Base-by-base conservation (phyloP, 306 rosid species). In the Gastrolobium villosum region DNA sequence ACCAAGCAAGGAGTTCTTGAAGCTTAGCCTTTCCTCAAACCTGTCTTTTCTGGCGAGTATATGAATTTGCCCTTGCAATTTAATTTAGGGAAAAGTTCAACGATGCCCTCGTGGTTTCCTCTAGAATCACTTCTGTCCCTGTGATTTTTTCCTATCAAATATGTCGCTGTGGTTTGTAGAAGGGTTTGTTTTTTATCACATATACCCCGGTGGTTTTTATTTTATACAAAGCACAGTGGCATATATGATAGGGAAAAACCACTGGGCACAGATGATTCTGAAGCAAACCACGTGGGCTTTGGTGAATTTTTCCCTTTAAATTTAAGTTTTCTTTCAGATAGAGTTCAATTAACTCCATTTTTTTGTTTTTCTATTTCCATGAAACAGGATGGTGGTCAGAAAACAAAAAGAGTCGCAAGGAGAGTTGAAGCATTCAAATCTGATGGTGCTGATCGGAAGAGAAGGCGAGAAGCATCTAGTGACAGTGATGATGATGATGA, bases 401-500 rank as follows among this genome's bases (percentile, higher is more conserved):
- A 77, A 60, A 59, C 80, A 53, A 44, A 66, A 26, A 72, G 50
- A 83, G 83, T 74, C 35, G 70, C 80, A 28, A 82, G 48, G 74
- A 70, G 80, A 15, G 82, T 77, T 71, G 59, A 72, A 28, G 77
- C 84, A n/a, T 77, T 79, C 36, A 82, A 83, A 67, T 83, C 85
- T 30, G 78, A 69, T 66, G 82, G 46, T 48, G 76, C 76, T 74
- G 43, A 54, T n/a, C 14, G 84, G 65, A 79, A 73, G 67, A 86
- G 77, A 66, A 34, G 76, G 52, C 32, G 36, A 49, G 87, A 82
- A 69, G 67, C 71, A 52, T 68, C 53, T 46, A 86, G 65, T 75
- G 92, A 86, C 82, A 75, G 30, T 65, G 91, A 85, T 63, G 75
- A 67, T 53, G 88, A 86, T 56, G 91, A 89, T 7, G 87, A 88